phyloP scores from a whole-genome alignment of 1,139 yeast genomes.

The Petasospora rhodanensis region DNA sequence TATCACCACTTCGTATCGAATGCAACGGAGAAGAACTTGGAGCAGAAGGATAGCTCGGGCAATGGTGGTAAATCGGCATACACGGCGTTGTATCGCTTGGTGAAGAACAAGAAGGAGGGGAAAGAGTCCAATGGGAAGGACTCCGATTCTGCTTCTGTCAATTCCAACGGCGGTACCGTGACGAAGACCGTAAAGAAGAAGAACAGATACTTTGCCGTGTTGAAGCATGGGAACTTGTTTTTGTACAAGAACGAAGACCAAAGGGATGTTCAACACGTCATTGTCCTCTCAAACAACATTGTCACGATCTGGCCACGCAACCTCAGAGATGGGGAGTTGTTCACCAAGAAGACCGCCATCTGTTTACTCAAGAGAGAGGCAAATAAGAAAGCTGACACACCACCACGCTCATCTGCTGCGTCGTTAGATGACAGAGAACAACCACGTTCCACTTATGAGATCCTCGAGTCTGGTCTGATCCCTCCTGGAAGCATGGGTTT shows the following conservation, averaged over 20 bases:
- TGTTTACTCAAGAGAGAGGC: slow-evolving; percentile 50
- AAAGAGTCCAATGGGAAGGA: slow-evolving; percentile 10
- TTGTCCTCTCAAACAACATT: slow-evolving; percentile 66
- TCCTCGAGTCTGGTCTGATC: slow-evolving; percentile 21
- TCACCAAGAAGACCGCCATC: slow-evolving; percentile 75
- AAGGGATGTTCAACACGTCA: slow-evolving; percentile 70
- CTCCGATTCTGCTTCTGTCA: slow-evolving; percentile 10
- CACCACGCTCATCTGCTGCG: slow-evolving; percentile 22
- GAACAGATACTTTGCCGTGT: slow-evolving; percentile 61
- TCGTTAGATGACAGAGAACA: slow-evolving; percentile 11
- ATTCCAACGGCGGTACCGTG: slow-evolving; percentile 11
- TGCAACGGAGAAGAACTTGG: slow-evolving; percentile 23
- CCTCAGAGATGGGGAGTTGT: slow-evolving; percentile 51
- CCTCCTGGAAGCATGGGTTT: slow-evolving; percentile 57
- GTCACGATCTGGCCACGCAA: slow-evolving; percentile 84
- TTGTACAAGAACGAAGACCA: slow-evolving; percentile 67
- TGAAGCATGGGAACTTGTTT: slow-evolving; percentile 83
- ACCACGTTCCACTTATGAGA: slow-evolving; percentile 25
- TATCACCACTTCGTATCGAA: slow-evolving; percentile 48
- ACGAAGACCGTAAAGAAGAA: slow-evolving; percentile 39
- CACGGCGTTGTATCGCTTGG: slow-evolving; percentile 55
- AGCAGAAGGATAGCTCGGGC: slow-evolving; percentile 18
- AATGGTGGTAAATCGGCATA: slow-evolving; percentile 49
- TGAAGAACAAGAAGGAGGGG: slow-evolving; percentile 30
- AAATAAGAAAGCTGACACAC: slow-evolving; percentile 28